A percentile compares a stretch with the other conserved stretches of the same genome.
Conservation (phyloP, 345 rosid genomes). For the Salix brachista region DNA sequence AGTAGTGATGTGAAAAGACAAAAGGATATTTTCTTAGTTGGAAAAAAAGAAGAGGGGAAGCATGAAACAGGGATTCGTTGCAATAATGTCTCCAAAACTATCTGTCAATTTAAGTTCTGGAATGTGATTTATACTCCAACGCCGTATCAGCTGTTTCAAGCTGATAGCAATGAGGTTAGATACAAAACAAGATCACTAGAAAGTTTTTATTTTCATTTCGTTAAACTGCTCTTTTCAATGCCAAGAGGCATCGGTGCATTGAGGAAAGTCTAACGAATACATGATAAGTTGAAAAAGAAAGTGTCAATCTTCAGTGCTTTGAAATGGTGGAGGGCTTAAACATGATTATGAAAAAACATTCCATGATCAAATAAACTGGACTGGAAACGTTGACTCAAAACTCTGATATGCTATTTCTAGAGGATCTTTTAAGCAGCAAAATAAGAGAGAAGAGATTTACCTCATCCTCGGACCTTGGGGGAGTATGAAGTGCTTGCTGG, state of each 20-base stretch:
- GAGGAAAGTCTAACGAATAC: background rate
- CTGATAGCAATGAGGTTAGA: background rate
- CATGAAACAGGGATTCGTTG: background rate
- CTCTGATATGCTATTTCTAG: background rate
- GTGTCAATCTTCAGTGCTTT: background rate
- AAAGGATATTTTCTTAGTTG: background rate
- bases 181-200: background rate
- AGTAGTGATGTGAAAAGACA: background rate
- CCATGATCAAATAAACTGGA: background rate
- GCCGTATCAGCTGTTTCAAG: background rate
- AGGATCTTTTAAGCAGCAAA: background rate
- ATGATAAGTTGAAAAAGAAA: background rate
- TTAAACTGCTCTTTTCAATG: no score
- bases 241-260: no score
- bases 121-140: background rate
- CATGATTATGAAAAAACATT: background rate
- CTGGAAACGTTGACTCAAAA: background rate
- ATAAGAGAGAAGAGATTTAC: conserved; percentile 29
- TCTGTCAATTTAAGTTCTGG: background rate
- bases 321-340: background rate
- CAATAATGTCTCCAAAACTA: background rate
- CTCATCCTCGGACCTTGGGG: conserved; percentile 89
- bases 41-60: background rate
- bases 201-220: no score
- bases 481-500: conserved; percentile 87